These are phyloP conservation scores for Aspergillus intermedius DNA, from an alignment of 2,329 filamentous ascomycete genomes.

Conservation along the genomic window DNA sequence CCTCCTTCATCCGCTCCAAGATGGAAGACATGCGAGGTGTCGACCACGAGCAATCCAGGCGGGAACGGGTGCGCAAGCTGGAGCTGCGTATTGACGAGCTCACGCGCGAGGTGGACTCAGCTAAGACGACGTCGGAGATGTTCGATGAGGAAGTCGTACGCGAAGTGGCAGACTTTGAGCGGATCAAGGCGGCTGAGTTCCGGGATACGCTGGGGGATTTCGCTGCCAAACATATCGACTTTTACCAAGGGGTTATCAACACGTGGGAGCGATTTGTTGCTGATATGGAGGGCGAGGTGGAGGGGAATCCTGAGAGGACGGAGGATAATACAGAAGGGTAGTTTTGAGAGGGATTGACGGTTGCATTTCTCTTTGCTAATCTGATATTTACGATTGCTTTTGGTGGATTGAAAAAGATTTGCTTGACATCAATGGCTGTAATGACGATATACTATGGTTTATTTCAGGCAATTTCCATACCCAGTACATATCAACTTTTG, in stretches of 20 bases:
- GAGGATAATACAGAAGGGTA: neutral
- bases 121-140: constrained; percentile 78
- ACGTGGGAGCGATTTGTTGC: constrained; percentile 87
- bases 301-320: constrained; percentile 5
- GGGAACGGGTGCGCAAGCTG: constrained; percentile 80
- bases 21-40: constrained; percentile 95
- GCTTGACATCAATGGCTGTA: neutral
- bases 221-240: constrained; percentile 77
- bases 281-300: constrained; percentile 68
- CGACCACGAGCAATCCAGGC: constrained; percentile 85
- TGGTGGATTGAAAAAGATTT: neutral
- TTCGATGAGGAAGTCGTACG: constrained; percentile 95
- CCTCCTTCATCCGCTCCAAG: constrained; percentile 83
- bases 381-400: neutral
- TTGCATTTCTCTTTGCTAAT: neutral
- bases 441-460: neutral
- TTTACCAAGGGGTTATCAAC: constrained; percentile 71
- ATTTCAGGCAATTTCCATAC: neutral
- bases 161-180: constrained; percentile 89
- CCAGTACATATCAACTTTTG: neutral
- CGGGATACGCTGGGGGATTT: constrained; percentile 76
- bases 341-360: neutral
- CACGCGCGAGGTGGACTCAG: constrained; percentile 78
- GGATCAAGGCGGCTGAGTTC: constrained; percentile 92
- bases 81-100: constrained; percentile 90